Evolutionary conservation across 306 rosid genomes (phyloP).

Genomic region (Citrullus amarus): DNA sequence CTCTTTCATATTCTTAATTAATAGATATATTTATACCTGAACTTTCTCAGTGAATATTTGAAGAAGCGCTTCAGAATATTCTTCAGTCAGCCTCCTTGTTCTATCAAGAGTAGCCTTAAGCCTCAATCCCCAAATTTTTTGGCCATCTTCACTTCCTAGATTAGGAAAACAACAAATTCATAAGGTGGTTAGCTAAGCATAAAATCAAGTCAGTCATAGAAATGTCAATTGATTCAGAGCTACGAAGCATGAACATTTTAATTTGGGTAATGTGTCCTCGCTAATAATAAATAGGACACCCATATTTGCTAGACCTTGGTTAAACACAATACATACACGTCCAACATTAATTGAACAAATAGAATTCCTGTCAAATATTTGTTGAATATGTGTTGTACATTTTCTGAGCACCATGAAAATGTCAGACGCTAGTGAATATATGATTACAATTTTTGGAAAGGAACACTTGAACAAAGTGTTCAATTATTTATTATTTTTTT

Average conservation of each 20-base stretch:
- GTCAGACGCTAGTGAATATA: neutral
- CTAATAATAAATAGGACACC: neutral
- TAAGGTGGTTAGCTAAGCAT: neutral
- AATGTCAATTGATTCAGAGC: neutral
- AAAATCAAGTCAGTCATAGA: neutral
- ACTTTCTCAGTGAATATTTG: constrained; percentile 88
- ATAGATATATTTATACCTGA: constrained; percentile 39
- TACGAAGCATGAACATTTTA: neutral
- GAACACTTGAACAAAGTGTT: neutral
- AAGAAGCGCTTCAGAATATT: constrained; percentile 88
- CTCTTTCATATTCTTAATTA: neutral
- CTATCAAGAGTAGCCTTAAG: constrained; percentile 94
- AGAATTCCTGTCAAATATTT: neutral
- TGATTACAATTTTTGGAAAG: neutral
- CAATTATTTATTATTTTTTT: neutral
- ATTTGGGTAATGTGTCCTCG: neutral
- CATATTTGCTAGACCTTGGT: neutral
- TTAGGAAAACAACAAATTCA: neutral
- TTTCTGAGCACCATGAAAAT: neutral
- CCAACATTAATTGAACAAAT: neutral
- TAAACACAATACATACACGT: neutral
- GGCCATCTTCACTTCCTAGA: constrained; percentile 91
- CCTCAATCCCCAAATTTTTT: constrained; percentile 74
- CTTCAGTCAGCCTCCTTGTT: constrained; percentile 89
- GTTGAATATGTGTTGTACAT: neutral